These are phyloP conservation scores for Hypholoma fasciculare DNA, from an alignment of 768 basidiomycete genomes.

Conservation along the genomic window DNA sequence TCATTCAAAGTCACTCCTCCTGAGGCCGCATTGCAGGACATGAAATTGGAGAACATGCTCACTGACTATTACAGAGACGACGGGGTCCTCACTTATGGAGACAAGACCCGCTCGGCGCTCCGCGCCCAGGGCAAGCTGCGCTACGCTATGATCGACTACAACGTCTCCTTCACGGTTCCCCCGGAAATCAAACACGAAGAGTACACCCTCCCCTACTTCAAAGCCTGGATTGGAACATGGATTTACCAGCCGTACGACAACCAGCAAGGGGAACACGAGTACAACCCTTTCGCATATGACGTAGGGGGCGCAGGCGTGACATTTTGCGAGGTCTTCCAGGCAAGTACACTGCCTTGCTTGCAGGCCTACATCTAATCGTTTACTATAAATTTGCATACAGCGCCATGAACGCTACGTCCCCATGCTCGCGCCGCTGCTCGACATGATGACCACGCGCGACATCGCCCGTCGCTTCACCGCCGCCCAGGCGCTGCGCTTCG, in stretches of 20 bases:
- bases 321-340: conserved; percentile 9
- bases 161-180: conserved; percentile 16
- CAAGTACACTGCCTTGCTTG: conserved; percentile 3
- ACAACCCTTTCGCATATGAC: conserved; percentile 27
- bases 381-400: conserved; percentile 6
- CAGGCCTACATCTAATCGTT: too few species aligned
- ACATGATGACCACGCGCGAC: conserved; percentile 25
- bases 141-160: conserved; percentile 25
- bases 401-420: conserved; percentile 17
- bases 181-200: neutral
- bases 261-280: conserved; percentile 24
- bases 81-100: too few species aligned
- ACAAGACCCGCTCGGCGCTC: conserved; percentile 1
- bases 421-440: conserved; percentile 26
- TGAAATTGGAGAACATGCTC: conserved; percentile 16
- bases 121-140: conserved; percentile 10
- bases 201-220: conserved; percentile 11
- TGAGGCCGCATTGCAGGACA: conserved; percentile 5
- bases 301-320: conserved; percentile 20
- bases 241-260: conserved; percentile 9
- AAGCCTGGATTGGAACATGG: conserved; percentile 6
- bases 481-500: conserved; percentile 23
- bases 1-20: neutral
- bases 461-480: conserved; percentile 23
- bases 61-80: neutral